phyloP scores from a whole-genome alignment of 2,329 filamentous ascomycete species.

The Fusarium albidum region DNA sequence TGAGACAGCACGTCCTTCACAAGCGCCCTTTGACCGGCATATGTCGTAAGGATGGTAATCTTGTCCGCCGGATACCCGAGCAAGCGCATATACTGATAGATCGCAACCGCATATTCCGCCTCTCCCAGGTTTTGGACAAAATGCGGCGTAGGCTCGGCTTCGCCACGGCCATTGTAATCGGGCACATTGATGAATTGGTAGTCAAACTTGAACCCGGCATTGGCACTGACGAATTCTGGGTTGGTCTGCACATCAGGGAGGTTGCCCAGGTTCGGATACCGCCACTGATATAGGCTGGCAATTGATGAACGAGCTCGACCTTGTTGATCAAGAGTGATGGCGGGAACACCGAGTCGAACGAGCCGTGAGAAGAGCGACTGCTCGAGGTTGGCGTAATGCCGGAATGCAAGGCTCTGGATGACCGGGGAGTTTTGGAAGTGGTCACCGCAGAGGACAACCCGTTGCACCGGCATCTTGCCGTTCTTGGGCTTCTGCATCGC shows the following conservation, averaged over 20 bases:
- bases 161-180: conserved; percentile 90
- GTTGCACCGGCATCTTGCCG: conserved; percentile 78
- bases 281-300: conserved; percentile 91
- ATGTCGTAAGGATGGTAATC: conserved; percentile 92
- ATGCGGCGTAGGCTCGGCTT: conserved; percentile 89
- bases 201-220: conserved; percentile 91
- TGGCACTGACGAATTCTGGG: conserved; percentile 80
- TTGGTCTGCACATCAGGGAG: conserved; percentile 75
- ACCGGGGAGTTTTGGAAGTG: conserved; percentile 97
- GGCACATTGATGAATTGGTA: conserved; percentile 97
- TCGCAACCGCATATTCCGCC: conserved; percentile 93
- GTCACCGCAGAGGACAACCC: conserved; percentile 92
- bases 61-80: conserved; percentile 86
- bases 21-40: conserved; percentile 89
- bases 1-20: conserved; percentile 87
- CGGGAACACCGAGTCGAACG: conserved; percentile 90
- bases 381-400: conserved; percentile 94
- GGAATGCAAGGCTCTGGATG: conserved; percentile 92
- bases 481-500: conserved; percentile 85
- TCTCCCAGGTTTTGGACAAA: conserved; percentile 97
- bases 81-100: conserved; percentile 97
- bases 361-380: conserved; percentile 94
- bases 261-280: conserved; percentile 83
- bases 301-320: conserved; percentile 89
- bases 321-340: conserved; percentile 90